phyloP scores from a whole-genome alignment of 306 rosid genomes.

The Gillenia trifoliata region DNA sequence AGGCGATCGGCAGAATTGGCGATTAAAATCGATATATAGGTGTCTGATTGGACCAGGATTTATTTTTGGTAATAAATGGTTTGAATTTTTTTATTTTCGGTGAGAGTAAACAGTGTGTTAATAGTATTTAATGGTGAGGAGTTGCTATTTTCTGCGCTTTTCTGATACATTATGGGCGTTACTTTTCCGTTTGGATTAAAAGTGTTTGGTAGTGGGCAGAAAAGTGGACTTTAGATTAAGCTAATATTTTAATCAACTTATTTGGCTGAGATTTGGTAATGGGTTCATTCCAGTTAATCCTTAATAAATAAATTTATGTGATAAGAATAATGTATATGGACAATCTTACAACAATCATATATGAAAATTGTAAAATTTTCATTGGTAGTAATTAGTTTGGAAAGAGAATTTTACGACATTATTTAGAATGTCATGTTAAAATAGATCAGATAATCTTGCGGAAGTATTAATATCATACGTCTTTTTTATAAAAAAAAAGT shows the following conservation, averaged over 20 bases:
- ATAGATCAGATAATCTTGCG: no score
- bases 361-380: not conserved
- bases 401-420: no score
- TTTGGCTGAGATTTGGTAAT: slow-evolving; percentile 5
- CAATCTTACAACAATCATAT: not conserved
- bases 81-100: slow-evolving; percentile 14
- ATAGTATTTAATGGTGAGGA: slow-evolving; percentile 30
- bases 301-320: slow-evolving; percentile 4
- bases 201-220: slow-evolving; percentile 31
- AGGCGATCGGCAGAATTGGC: slow-evolving; percentile 35
- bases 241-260: slow-evolving; percentile 10
- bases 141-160: slow-evolving; percentile 24
- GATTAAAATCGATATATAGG: slow-evolving; percentile 41
- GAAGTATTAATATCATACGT: no score
- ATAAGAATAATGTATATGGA: slow-evolving; percentile 1
- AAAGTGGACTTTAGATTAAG: slow-evolving; percentile 15
- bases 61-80: slow-evolving; percentile 24
- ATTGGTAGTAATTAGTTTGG: no score
- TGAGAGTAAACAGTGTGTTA: slow-evolving; percentile 36
- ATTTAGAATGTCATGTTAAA: no score
- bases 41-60: slow-evolving; percentile 31
- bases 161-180: slow-evolving; percentile 27
- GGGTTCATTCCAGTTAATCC: not conserved
- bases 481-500: no score
- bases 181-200: not conserved